Conservation (phyloP, 345 rosid species). For the Barbarea vulgaris region DNA sequence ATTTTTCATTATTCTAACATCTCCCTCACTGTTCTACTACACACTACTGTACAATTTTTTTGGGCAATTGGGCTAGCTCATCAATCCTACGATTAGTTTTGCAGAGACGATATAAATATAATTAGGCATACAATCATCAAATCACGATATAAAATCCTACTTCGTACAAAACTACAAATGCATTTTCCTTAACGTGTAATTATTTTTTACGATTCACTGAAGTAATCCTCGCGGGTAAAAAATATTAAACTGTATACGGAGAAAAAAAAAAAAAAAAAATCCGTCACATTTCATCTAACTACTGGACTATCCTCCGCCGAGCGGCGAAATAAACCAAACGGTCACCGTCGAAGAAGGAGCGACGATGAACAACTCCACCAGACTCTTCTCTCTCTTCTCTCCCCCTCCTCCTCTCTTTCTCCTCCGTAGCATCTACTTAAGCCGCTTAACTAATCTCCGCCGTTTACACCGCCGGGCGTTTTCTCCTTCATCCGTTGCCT, state of each 20-base stretch:
- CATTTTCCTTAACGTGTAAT: too few relatives aligned
- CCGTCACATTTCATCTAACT: background rate
- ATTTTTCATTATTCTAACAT: too few relatives aligned
- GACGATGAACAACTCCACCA: slow-evolving; percentile 62
- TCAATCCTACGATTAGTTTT: too few relatives aligned
- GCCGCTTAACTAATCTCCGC: slow-evolving; percentile 42
- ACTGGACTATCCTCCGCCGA: background rate
- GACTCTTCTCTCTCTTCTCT: slow-evolving; percentile 64
- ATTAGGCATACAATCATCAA: too few relatives aligned
- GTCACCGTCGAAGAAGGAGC: slow-evolving; percentile 25
- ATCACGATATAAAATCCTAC: too few relatives aligned
- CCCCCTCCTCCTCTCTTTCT: slow-evolving; percentile 45
- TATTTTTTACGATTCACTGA: background rate
- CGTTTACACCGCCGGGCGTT: slow-evolving; percentile 13
- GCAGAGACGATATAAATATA: too few relatives aligned
- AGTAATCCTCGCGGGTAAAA: background rate
- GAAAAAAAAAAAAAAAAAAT: background rate
- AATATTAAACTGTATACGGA: background rate
- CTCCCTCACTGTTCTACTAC: too few relatives aligned
- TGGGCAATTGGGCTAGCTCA: too few relatives aligned
- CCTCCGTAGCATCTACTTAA: slow-evolving; percentile 38
- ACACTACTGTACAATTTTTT: too few relatives aligned
- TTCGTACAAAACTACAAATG: too few relatives aligned
- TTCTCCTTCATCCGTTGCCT: slow-evolving; percentile 15
- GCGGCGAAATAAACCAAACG: slow-evolving; percentile 13